Evolutionary conservation across 768 basidiomycete species (phyloP).

Genomic region (Tulasnella sp.): DNA sequence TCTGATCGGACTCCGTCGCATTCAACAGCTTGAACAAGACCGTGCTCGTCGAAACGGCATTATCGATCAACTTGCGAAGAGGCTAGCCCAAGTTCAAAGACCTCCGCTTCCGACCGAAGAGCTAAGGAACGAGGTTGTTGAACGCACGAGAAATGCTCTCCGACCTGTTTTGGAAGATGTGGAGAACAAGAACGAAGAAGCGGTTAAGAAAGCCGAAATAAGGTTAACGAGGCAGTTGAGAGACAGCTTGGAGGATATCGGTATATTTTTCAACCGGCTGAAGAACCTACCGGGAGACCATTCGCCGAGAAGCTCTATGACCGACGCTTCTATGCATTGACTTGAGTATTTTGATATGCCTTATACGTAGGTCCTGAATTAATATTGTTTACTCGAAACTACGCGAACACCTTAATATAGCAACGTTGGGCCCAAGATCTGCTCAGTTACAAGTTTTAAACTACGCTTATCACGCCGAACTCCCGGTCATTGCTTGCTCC

Average conservation of each 20-base stretch:
- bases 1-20: neutral
- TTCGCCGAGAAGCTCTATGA: neutral
- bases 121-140: neutral
- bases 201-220: neutral
- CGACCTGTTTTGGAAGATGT: neutral
- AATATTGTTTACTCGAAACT: neutral
- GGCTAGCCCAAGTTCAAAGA: neutral
- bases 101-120: neutral
- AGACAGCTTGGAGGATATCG: neutral
- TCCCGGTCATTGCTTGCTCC: neutral
- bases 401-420: neutral
- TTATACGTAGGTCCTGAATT: neutral
- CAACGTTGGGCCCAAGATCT: neutral
- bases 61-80: neutral
- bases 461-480: neutral
- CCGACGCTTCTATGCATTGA: neutral
- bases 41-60: neutral
- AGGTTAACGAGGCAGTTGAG: neutral
- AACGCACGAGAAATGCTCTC: neutral
- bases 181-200: conserved; percentile 3
- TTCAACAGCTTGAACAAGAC: conserved; percentile 2
- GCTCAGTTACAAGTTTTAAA: neutral
- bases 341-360: neutral
- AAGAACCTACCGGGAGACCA: neutral
- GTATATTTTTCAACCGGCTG: neutral